Evolutionary conservation across 2,329 filamentous ascomycete species (phyloP), one percentile per base, ranked within the genome.

Genomic region (Pseudogymnoascus sp.): DNA sequence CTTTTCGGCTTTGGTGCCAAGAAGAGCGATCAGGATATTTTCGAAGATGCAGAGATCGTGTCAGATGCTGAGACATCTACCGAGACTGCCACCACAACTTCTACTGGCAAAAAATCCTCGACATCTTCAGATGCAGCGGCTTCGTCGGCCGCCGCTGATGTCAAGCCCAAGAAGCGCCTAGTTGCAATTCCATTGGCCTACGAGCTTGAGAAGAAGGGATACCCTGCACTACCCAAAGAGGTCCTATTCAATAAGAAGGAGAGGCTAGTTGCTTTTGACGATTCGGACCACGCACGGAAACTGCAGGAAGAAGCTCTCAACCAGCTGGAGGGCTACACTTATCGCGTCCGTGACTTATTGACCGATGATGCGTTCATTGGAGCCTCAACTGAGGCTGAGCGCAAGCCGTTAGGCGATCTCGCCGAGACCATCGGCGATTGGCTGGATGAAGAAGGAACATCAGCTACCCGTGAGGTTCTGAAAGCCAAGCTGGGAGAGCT

Each of bases 1-100:
- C 84, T 97, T 66, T 95, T 99, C 72, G 94, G 94, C 5, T 92
- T 97, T 72, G 94, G 93, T 26, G 90, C 90, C 71, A 91, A 91
- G 77, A 96, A 96, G 77, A 89, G 89, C 33, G 90, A 93, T 62
- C 89, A 96, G 75, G 81, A 83, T 66, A 78, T 83, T 6, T 72
- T 62, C 12, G 89, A 87, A 59, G 82, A 82, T 11, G 80, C 78
- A 21, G 84, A 81, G 43, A 60, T 60, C 12, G 58, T 60, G 33
- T 60, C 58, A 4, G 74, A 77, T 26, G 72, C 76, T 1, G 79
- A 81, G 61, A 79, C 74, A 62, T 64, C 67, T 21, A 65, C 62
- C 21, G 64, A 66, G 11, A 63, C 65, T 19, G 38, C 67, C 12
- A 16, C 43, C 19, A 49, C 61, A 21, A 45, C 68, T 69, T 86